phyloP scores from a whole-genome alignment of 2,329 filamentous ascomycete genomes.

The Colletotrichum trifolii region DNA sequence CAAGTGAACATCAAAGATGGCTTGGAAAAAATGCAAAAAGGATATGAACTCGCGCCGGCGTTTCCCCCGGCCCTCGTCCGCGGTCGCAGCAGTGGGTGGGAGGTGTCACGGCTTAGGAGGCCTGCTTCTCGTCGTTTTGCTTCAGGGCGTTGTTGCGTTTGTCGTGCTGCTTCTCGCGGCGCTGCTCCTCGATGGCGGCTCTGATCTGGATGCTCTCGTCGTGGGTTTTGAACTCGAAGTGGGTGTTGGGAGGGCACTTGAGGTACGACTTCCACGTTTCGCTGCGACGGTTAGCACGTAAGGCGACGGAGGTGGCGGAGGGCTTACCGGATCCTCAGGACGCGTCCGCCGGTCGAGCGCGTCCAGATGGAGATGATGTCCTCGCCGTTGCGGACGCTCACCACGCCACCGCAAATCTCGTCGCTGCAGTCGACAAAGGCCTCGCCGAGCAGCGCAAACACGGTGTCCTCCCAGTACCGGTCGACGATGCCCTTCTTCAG shows the following conservation, averaged over 20 bases:
- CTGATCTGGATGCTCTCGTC: slow-evolving; percentile 95
- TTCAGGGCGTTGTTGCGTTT: slow-evolving; percentile 49
- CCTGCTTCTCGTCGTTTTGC: slow-evolving; percentile 46
- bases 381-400: slow-evolving; percentile 94
- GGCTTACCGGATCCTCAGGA: slow-evolving; percentile 92
- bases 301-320: not conserved
- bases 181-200: slow-evolving; percentile 88
- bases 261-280: slow-evolving; percentile 95
- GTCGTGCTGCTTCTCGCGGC: slow-evolving; percentile 80
- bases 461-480: slow-evolving; percentile 94
- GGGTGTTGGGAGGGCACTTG: slow-evolving; percentile 86
- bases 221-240: slow-evolving; percentile 95
- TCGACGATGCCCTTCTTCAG: slow-evolving; percentile 98
- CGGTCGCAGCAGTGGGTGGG: slow-evolving; percentile 4
- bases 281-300: slow-evolving; percentile 57
- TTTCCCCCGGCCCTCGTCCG: slow-evolving; percentile 17
- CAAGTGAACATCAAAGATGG: slow-evolving; percentile 38
- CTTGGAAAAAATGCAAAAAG: slow-evolving; percentile 34
- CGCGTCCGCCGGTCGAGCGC: slow-evolving; percentile 89
- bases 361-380: slow-evolving; percentile 99
- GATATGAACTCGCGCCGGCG: slow-evolving; percentile 23
- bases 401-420: slow-evolving; percentile 93
- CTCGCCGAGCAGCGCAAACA: slow-evolving; percentile 91
- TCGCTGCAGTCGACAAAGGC: slow-evolving; percentile 93
- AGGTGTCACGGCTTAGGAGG: slow-evolving; percentile 21